A percentile compares a stretch with the other conserved stretches of the same genome.
phyloP scores from a whole-genome alignment of 169 alveolate genomes.

The Cryptosporidium ryanae region DNA sequence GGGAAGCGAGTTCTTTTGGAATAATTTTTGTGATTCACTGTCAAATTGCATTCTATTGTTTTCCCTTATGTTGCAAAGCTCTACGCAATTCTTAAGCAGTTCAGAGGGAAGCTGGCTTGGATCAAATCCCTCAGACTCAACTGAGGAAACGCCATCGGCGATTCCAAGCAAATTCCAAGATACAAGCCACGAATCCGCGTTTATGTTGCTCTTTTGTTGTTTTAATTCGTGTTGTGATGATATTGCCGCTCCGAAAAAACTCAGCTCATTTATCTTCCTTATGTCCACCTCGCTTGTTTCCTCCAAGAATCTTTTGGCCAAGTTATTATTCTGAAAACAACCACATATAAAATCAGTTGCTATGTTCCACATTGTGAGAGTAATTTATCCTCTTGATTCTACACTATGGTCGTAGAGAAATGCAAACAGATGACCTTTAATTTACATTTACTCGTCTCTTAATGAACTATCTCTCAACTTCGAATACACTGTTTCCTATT shows the following conservation, averaged over 20 bases:
- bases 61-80: constrained; percentile 74
- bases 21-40: constrained; percentile 72
- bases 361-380: constrained; percentile 43
- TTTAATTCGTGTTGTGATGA: constrained; percentile 65
- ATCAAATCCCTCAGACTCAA: constrained; percentile 80
- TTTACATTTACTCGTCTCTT: background rate
- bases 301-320: constrained; percentile 40
- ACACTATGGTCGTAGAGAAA: background rate
- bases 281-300: constrained; percentile 47
- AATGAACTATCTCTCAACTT: background rate
- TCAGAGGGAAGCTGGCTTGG: constrained; percentile 80
- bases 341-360: constrained; percentile 73
- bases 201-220: constrained; percentile 64
- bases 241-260: constrained; percentile 72
- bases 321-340: constrained; percentile 45
- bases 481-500: too few relatives aligned
- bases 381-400: background rate
- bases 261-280: constrained; percentile 31
- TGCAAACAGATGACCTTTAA: background rate
- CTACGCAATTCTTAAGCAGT: constrained; percentile 76
- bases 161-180: constrained; percentile 77
- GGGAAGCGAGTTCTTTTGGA: constrained; percentile 62
- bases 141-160: constrained; percentile 83
- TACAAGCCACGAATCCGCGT: constrained; percentile 73
- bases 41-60: constrained; percentile 76